Evolutionary conservation across 2,329 filamentous ascomycete species (phyloP), one percentile per base, ranked within the genome.

Genomic region (Colletotrichum gigasporum): DNA sequence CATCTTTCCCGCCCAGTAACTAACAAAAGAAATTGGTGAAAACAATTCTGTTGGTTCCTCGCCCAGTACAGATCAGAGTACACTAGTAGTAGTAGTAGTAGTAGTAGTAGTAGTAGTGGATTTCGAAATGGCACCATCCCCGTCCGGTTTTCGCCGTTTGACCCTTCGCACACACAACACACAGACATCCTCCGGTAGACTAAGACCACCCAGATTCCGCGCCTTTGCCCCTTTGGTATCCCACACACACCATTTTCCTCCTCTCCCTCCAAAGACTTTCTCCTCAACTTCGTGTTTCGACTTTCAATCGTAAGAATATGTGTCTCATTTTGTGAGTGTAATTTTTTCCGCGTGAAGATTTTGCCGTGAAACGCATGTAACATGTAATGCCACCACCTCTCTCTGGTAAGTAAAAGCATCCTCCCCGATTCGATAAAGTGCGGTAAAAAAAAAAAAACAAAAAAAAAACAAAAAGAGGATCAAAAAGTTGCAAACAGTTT

Each of bases 81-180:
- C 51, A 54, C n/a, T n/a, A n/a, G n/a, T n/a, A n/a, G n/a, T n/a
- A n/a, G n/a, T n/a, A n/a, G n/a, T n/a, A n/a, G n/a, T n/a, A n/a
- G n/a, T n/a, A n/a, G n/a, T n/a, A n/a, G n/a, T n/a, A n/a, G n/a
- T n/a, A n/a, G n/a, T n/a, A n/a, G n/a, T n/a, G n/a, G n/a, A n/a
- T n/a, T n/a, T n/a, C n/a, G n/a, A n/a, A n/a, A n/a, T n/a, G n/a
- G n/a, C n/a, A n/a, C n/a, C n/a, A n/a, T n/a, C n/a, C n/a, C n/a
- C n/a, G n/a, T n/a, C n/a, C n/a, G n/a, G n/a, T 45, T 35, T 56
- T 54, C 51, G 51, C 51, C 51, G 30, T 47, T n/a, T 47, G 53
- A 56, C 41, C 20, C 35, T 34, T n/a, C n/a, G n/a, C n/a, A n/a
- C n/a, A n/a, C n/a, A n/a, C n/a, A n/a, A n/a, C n/a, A n/a, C n/a